Evolutionary conservation across 345 rosid genomes (phyloP), one percentile per base, ranked within the genome.

Genomic region (Rhodamnia argentea): DNA sequence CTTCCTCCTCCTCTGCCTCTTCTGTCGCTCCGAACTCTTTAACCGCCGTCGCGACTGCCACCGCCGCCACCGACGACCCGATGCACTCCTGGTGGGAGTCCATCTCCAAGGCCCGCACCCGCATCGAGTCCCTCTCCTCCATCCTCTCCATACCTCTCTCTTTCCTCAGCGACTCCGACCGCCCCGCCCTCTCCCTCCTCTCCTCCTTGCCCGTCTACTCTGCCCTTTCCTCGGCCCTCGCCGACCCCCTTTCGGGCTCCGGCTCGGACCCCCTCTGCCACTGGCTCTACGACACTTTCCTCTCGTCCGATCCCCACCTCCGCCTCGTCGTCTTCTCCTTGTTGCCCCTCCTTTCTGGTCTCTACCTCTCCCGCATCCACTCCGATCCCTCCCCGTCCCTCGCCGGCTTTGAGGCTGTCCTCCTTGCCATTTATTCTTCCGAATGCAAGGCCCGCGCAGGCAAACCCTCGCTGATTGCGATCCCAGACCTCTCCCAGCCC

Each of bases 11-110:
- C 50, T 86, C 88, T 59, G 91, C 94, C 27, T 90, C 95, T 22
- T 88, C 94, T 64, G 85, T 94, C 16, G 83, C 94, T 13, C 86
- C 92, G 53, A 85, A 90, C 23, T 70, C 78, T 22, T 37, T 70
- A 20, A 32, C 78, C 78, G 24, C 78, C 78, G 78, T 16, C 44
- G 44, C 24, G 44, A 37, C 78, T 13, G 78, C 44, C 23, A 24
- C 86, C 52, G 37, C 82, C 50, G 50, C 85, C 76, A 90, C 91
- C 82, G 89, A 87, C 59, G 95, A 94, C 86, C 94, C 95, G 20
- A 92, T 94, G 94, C 99, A 97, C 84, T 94, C 99, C 4, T 96
- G 98, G 99, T 97, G 99, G 98, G 99, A 97, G 88, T 93, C 99
- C 74, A 90, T 97, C 87, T 97, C 99, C 74, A 97, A 94, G 94